Evolutionary conservation across 768 basidiomycete species (phyloP).

Genomic region (Psilocybe cyanescens): DNA sequence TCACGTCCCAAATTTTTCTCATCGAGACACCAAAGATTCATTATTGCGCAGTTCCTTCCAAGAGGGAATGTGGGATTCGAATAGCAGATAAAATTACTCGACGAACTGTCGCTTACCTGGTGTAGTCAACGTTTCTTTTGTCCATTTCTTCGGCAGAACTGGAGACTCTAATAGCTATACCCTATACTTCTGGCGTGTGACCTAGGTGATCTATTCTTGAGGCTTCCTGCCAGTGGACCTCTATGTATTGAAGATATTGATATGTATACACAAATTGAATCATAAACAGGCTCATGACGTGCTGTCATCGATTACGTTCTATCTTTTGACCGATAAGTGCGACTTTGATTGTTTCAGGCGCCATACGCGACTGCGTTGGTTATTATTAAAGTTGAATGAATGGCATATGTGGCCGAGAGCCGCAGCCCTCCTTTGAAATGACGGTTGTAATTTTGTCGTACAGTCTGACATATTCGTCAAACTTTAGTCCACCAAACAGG

Average conservation of each 20-base stretch:
- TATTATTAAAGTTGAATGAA: not conserved
- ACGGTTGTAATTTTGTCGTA: not conserved
- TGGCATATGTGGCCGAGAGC: not conserved
- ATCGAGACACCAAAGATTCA: not conserved
- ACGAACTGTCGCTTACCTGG: not conserved
- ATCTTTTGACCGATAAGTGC: not conserved
- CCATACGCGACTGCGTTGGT: not conserved
- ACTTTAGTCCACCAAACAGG: not conserved
- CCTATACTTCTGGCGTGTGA: not conserved
- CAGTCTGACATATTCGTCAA: not conserved
- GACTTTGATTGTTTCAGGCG: not conserved
- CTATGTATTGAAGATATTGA: not conserved
- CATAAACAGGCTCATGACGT: not conserved
- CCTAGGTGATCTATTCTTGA: not conserved
- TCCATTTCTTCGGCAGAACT: not conserved
- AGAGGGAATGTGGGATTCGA: not conserved
- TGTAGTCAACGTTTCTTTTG: not conserved
- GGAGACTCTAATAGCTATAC: not conserved
- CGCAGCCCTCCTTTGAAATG: not conserved
- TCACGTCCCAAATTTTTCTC: not conserved
- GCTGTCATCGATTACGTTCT: not conserved
- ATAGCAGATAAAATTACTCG: not conserved
- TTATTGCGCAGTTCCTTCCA: not conserved
- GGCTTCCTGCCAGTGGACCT: not conserved
- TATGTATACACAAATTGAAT: not conserved